phyloP scores from a whole-genome alignment of 169 alveolate genomes.

The Neospora caninum region DNA sequence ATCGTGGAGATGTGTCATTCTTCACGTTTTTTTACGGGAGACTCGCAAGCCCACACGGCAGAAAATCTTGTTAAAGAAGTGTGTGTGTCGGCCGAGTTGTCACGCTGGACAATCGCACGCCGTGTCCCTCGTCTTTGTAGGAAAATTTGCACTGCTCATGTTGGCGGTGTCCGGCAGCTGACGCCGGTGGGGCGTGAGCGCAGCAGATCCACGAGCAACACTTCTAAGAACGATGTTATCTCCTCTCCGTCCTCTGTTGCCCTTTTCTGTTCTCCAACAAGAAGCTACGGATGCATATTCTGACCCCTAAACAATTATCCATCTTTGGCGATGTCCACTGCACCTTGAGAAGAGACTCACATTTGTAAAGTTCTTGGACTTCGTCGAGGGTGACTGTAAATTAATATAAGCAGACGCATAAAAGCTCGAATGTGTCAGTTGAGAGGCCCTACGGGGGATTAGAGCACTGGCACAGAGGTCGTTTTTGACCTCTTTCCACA shows the following conservation, averaged over 20 bases:
- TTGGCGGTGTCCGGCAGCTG: too few species aligned
- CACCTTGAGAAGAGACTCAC: background rate
- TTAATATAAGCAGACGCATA: too few species aligned
- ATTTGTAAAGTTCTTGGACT: slow-evolving; percentile 58
- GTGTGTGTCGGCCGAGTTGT: background rate
- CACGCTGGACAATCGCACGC: too few species aligned
- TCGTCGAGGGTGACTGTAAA: slow-evolving; percentile 60
- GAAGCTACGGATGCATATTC: too few species aligned
- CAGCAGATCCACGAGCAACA: too few species aligned
- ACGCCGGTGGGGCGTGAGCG: too few species aligned
- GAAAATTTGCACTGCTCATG: too few species aligned
- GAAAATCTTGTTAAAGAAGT: background rate
- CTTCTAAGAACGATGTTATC: too few species aligned
- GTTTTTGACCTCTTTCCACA: background rate
- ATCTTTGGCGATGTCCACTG: background rate
- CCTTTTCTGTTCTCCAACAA: too few species aligned
- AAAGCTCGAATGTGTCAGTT: too few species aligned
- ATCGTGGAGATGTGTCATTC: background rate
- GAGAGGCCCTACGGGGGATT: background rate
- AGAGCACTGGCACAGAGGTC: background rate
- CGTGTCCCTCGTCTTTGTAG: too few species aligned
- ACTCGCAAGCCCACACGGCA: background rate
- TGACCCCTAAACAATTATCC: background rate
- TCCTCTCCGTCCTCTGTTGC: too few species aligned
- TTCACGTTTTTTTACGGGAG: background rate